A percentile compares a stretch with the other conserved stretches of the same genome.
These are phyloP conservation scores for Lotus japonicus DNA, from an alignment of 306 rosid genomes.

Conservation along the genomic window DNA sequence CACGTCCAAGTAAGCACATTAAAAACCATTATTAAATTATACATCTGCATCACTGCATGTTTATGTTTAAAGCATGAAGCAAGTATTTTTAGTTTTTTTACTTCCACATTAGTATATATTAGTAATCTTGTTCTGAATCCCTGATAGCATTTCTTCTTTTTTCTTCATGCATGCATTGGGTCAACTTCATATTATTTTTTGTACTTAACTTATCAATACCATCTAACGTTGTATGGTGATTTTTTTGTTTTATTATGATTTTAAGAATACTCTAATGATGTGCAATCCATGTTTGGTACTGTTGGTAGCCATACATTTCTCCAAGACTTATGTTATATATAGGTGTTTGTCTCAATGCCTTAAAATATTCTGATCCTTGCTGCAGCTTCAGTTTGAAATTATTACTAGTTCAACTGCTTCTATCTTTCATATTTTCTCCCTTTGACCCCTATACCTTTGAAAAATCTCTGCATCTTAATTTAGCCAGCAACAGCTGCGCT, in stretches of 20 bases:
- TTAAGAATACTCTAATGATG: neutral
- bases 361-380: neutral
- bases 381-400: neutral
- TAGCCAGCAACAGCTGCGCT: neutral
- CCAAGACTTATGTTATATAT: neutral
- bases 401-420: neutral
- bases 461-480: conserved; percentile 6
- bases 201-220: neutral
- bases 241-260: neutral
- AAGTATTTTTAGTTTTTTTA: neutral
- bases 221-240: neutral
- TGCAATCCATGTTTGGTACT: neutral
- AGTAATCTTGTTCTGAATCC: conserved; percentile 8
- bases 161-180: neutral
- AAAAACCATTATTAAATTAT: neutral
- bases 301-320: neutral
- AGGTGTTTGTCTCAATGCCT: neutral
- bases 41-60: neutral
- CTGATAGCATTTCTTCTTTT: neutral
- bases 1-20: neutral
- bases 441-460: neutral
- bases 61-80: conserved; percentile 16
- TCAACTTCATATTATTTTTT: neutral
- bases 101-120: neutral
- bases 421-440: neutral